These are phyloP conservation scores for Polyplosphaeria fusca DNA, from an alignment of 495 filamentous ascomycete genomes.

Conservation along the genomic window DNA sequence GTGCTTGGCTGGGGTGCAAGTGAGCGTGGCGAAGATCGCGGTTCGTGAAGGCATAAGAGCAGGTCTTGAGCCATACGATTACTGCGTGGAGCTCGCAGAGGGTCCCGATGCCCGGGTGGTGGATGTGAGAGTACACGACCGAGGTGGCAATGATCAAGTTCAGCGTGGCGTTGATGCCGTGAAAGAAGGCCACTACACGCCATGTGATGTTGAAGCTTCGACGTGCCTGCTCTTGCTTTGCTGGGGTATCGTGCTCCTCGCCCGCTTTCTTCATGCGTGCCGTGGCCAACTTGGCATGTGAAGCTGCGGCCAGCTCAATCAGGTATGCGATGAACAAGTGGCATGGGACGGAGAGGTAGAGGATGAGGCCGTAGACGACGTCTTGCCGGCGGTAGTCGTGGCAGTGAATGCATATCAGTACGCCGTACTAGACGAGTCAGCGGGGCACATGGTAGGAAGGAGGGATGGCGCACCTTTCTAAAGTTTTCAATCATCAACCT, in stretches of 20 bases:
- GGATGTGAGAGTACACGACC: constrained; percentile 81
- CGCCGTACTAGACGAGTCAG: constrained; percentile 67
- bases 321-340: constrained; percentile 86
- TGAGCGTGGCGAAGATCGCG: constrained; percentile 88
- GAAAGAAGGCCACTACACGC: constrained; percentile 69
- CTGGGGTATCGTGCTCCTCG: constrained; percentile 49
- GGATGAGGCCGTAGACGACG: constrained; percentile 65
- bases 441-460: not conserved
- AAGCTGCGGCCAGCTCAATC: constrained; percentile 77
- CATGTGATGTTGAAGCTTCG: constrained; percentile 66
- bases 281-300: constrained; percentile 65
- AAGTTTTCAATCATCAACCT: constrained; percentile 94
- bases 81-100: constrained; percentile 87
- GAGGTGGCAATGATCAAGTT: constrained; percentile 76
- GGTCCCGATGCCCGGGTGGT: constrained; percentile 91
- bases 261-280: constrained; percentile 55
- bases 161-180: constrained; percentile 78
- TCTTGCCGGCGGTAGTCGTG: constrained; percentile 83
- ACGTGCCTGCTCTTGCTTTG: constrained; percentile 44
- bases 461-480: constrained; percentile 65
- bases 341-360: constrained; percentile 82
- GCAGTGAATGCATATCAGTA: constrained; percentile 86
- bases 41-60: constrained; percentile 95
- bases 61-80: constrained; percentile 92
- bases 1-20: constrained; percentile 59